phyloP scores from a whole-genome alignment of 2,329 filamentous ascomycete genomes.

The Sclerotinia glacialis region DNA sequence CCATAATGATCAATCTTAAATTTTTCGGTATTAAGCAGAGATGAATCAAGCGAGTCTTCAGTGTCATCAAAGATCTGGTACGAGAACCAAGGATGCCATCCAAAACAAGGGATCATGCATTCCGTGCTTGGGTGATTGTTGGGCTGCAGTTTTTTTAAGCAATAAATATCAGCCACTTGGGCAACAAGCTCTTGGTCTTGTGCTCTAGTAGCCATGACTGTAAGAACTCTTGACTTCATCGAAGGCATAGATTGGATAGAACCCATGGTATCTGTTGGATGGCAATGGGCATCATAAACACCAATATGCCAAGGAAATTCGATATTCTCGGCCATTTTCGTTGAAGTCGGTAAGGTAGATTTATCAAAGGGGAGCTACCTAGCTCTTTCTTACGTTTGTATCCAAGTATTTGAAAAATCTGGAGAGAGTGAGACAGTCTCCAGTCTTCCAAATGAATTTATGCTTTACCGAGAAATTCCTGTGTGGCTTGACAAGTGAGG shows the following conservation, averaged over 20 bases:
- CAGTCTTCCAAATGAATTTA: neutral
- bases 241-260: slow-evolving; percentile 54
- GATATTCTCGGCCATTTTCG: slow-evolving; percentile 10
- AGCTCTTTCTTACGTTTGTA: too few species aligned
- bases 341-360: neutral
- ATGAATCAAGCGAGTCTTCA: slow-evolving; percentile 27
- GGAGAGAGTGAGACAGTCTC: neutral
- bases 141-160: slow-evolving; percentile 42
- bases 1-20: slow-evolving; percentile 60
- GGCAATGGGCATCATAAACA: slow-evolving; percentile 77
- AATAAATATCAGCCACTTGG: slow-evolving; percentile 55
- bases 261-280: slow-evolving; percentile 75
- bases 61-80: slow-evolving; percentile 69
- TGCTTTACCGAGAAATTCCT: neutral
- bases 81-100: slow-evolving; percentile 87
- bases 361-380: too few species aligned
- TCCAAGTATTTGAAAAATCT: too few species aligned
- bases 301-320: slow-evolving; percentile 67
- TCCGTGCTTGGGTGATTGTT: slow-evolving; percentile 37
- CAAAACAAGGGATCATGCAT: slow-evolving; percentile 68
- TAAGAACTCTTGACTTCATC: slow-evolving; percentile 66
- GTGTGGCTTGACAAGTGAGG: neutral
- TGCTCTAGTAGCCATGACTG: slow-evolving; percentile 73
- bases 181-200: slow-evolving; percentile 74
- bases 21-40: slow-evolving; percentile 25